A percentile compares a stretch with the other conserved stretches of the same genome.
These are phyloP conservation scores for Phaeoacremonium minimum DNA, from an alignment of 2,329 filamentous ascomycete species.

Conservation along the genomic window DNA sequence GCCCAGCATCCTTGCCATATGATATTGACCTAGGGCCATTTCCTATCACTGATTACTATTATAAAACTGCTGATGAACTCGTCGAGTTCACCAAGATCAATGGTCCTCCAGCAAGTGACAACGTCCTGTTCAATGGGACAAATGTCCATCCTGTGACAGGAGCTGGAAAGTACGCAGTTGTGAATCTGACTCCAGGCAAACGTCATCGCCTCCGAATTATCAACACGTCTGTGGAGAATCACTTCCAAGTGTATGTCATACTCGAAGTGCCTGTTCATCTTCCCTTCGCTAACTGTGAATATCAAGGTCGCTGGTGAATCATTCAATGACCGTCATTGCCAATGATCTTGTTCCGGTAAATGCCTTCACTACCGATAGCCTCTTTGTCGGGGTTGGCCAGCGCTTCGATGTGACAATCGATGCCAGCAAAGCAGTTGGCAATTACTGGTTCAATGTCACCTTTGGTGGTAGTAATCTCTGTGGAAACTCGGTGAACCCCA, in stretches of 20 bases:
- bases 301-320: constrained; percentile 45
- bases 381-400: constrained; percentile 45
- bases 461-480: constrained; percentile 20
- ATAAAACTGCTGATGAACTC: constrained; percentile 22
- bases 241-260: constrained; percentile 36
- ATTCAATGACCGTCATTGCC: constrained; percentile 45
- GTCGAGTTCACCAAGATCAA: constrained; percentile 15
- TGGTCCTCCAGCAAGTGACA: constrained; percentile 28
- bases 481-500: constrained; percentile 21
- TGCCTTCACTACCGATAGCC: constrained; percentile 41
- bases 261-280: no score
- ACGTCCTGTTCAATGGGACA: constrained; percentile 41
- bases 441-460: constrained; percentile 36
- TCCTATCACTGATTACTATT: constrained; percentile 48
- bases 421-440: constrained; percentile 24
- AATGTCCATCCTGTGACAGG: constrained; percentile 22
- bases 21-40: constrained; percentile 47
- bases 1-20: constrained; percentile 40
- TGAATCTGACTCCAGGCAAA: constrained; percentile 36
- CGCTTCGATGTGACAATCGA: constrained; percentile 44
- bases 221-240: constrained; percentile 46
- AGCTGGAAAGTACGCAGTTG: constrained; percentile 22
- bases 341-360: constrained; percentile 47
- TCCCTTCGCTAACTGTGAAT: no score
- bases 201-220: constrained; percentile 45